phyloP scores from a whole-genome alignment of 78 protist genomes.

The Pelomyxa schiedti region DNA sequence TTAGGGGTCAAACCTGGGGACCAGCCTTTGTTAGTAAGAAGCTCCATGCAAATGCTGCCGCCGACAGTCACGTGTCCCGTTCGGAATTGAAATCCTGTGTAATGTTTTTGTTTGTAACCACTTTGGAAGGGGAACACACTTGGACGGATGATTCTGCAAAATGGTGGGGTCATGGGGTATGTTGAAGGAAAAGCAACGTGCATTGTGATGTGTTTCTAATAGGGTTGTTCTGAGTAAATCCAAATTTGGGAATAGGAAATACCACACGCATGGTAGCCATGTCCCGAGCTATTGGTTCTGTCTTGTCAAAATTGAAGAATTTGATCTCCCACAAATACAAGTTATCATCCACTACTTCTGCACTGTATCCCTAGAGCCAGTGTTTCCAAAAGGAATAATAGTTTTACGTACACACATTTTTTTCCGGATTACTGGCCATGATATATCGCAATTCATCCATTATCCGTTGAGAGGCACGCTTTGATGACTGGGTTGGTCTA shows the following conservation, averaged over 20 bases:
- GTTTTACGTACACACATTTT: not conserved
- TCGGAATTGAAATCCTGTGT: conserved; percentile 21
- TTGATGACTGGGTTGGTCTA: not conserved
- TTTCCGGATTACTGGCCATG: not conserved
- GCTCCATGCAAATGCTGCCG: conserved; percentile 45
- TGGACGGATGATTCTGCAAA: conserved; percentile 44
- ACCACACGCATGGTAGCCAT: not conserved
- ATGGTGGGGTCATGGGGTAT: conserved; percentile 42
- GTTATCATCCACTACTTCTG: conserved; percentile 3
- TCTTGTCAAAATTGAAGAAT: conserved; percentile 31
- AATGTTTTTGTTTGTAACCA: no score
- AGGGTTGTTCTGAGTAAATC: no score
- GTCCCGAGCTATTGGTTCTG: conserved; percentile 3
- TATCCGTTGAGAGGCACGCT: not conserved
- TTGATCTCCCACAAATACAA: conserved; percentile 22
- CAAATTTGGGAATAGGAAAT: no score
- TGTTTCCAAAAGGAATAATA: no score
- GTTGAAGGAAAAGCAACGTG: conserved; percentile 1
- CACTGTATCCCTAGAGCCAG: conserved; percentile 7
- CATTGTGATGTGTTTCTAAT: conserved; percentile 2
- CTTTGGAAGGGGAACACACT: no score
- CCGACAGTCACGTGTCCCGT: conserved; percentile 67
- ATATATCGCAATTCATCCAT: not conserved
- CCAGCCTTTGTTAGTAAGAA: conserved; percentile 53
- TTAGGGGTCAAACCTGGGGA: no score